Evolutionary conservation across 805 yeast species (phyloP), one percentile per base, ranked within the genome.

Genomic region (Grigorovia humatica): DNA sequence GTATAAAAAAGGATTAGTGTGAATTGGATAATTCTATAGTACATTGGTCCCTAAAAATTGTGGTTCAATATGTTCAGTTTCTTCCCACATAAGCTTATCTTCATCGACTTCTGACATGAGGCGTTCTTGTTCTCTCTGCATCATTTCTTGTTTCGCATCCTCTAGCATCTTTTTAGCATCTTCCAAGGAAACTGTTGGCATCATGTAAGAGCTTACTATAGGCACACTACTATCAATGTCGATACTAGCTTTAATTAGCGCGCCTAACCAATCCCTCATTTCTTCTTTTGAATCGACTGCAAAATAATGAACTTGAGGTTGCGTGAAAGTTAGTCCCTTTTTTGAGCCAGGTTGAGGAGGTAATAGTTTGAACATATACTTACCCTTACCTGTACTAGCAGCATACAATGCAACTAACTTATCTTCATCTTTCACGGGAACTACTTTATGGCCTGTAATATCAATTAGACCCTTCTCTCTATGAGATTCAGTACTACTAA

Each of bases 341-440:
- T 85, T 83, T 52, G 90, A 88, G 0, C 99, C 99, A 0, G 98
- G 98, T 2, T 95, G 96, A 0, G 99, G 99, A 8, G 99, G 99
- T 1, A 90, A 81, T 15, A 93, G 67, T 68, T 90, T 90, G 72
- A 93, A 91, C 61, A 96, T 88, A 63, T 81, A 86, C 43, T 95
- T 76, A 15, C 98, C 98, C 44, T 85, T 82, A 11, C 96, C 96
- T 2, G 95, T 84, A 30, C 90, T 82, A 0, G 96, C 93, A 0
- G 98, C 97, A 66, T 88, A 87, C 47, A 91, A 70, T 0, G 96
- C 86, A 41, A 87, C 81, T 49, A 86, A 74, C 65, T 84, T 87
- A 68, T 90, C 97, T 58, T 88, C 95, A 52, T 84, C 90, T 52
- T 75, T 75, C 0, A 86, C 82, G 0, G 97, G 95, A 20, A 88